These are phyloP conservation scores for Fusarium nisikadoi DNA, from an alignment of 2,329 filamentous ascomycete species.

Conservation along the genomic window DNA sequence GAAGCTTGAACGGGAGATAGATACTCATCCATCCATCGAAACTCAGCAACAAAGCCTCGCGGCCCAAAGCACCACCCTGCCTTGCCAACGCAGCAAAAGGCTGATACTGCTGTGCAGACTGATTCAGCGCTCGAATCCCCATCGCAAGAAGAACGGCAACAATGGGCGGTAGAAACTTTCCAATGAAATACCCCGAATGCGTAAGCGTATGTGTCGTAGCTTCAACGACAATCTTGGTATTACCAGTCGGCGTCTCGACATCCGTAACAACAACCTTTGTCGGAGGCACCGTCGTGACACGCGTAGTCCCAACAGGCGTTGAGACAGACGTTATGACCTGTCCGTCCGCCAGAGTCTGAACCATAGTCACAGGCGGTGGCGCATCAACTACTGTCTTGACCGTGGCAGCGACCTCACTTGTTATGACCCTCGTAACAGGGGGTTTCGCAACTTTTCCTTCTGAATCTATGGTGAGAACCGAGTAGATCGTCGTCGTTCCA, in stretches of 20 bases:
- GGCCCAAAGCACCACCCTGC: conserved; percentile 50
- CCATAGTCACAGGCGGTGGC: conserved; percentile 6
- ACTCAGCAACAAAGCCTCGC: conserved; percentile 55
- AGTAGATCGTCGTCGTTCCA: conserved; percentile 32
- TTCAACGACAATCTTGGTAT: conserved; percentile 20
- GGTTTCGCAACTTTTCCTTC: conserved; percentile 14
- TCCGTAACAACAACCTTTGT: conserved; percentile 30
- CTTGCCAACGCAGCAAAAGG: conserved; percentile 56
- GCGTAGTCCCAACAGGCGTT: conserved; percentile 14
- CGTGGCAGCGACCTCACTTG: conserved; percentile 20
- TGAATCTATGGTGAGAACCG: conserved; percentile 21
- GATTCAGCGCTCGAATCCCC: conserved; percentile 53
- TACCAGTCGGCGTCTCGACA: conserved; percentile 17
- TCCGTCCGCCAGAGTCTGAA: conserved; percentile 26
- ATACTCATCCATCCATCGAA: conserved; percentile 53
- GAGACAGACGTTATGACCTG: conserved; percentile 22
- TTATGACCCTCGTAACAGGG: conserved; percentile 18
- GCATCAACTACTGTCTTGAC: conserved; percentile 32
- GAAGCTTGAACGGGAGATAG: conserved; percentile 47
- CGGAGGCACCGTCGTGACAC: conserved; percentile 28
- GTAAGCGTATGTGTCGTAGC: conserved; percentile 31
- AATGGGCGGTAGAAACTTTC: conserved; percentile 56
- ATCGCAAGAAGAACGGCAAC: conserved; percentile 53
- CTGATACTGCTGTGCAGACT: conserved; percentile 54
- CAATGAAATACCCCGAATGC: conserved; percentile 49